These are phyloP conservation scores for Termitomyces sp. DNA, from an alignment of 1,284 basidiomycete genomes.

Conservation along the genomic window DNA sequence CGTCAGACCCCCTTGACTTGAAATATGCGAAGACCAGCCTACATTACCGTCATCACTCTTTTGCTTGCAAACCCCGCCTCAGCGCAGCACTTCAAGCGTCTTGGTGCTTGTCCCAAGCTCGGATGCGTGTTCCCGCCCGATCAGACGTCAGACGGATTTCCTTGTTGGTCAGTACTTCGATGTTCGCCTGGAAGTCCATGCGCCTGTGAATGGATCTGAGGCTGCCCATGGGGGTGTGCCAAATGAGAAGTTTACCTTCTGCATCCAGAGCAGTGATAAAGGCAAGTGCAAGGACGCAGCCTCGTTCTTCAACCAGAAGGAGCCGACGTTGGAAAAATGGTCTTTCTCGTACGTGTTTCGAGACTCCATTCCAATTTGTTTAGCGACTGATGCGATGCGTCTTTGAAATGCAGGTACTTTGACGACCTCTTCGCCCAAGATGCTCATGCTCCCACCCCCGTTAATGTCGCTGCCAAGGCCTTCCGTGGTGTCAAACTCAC, in stretches of 20 bases:
- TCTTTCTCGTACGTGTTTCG: slow-evolving; percentile 27
- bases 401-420: slow-evolving; percentile 27
- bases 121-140: slow-evolving; percentile 41
- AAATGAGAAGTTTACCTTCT: slow-evolving; percentile 35
- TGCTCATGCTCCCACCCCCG: slow-evolving; percentile 26
- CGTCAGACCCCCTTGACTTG: neutral
- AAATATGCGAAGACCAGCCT: neutral
- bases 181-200: slow-evolving; percentile 37
- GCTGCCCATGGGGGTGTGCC: slow-evolving; percentile 28
- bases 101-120: slow-evolving; percentile 36
- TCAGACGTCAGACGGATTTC: slow-evolving; percentile 38
- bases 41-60: neutral
- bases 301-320: slow-evolving; percentile 31
- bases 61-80: neutral
- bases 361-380: neutral
- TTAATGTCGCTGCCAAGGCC: slow-evolving; percentile 40
- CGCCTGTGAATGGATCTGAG: slow-evolving; percentile 36
- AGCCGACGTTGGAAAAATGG: slow-evolving; percentile 36
- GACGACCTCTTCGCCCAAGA: slow-evolving; percentile 39
- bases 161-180: slow-evolving; percentile 38
- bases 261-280: slow-evolving; percentile 27
- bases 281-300: slow-evolving; percentile 28
- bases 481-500: slow-evolving; percentile 29
- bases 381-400: neutral
- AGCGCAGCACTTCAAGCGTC: slow-evolving; percentile 35